These are phyloP conservation scores for Schoenoplectus tabernaemontani DNA, from an alignment of 202 grass and related monocot species.

Conservation along the genomic window DNA sequence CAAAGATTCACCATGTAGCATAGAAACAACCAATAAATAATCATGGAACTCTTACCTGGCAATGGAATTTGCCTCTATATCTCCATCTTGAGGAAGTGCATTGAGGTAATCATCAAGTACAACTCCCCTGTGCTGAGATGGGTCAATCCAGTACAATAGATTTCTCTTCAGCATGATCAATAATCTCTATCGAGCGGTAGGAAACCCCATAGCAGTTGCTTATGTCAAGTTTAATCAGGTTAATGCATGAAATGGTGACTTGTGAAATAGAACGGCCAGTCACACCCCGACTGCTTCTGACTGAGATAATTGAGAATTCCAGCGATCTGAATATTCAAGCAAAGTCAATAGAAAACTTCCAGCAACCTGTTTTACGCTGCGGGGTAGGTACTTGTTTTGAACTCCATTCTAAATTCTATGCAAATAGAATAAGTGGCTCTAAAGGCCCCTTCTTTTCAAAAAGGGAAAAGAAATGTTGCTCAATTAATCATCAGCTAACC, in stretches of 20 bases:
- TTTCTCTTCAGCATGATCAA: slow-evolving; percentile 52
- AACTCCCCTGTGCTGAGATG: slow-evolving; percentile 65
- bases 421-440: neutral
- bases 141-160: slow-evolving; percentile 75
- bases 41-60: slow-evolving; percentile 16
- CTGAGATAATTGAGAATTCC: slow-evolving; percentile 54
- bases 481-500: neutral
- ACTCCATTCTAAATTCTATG: neutral
- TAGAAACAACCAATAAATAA: neutral
- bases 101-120: slow-evolving; percentile 70
- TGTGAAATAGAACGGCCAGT: slow-evolving; percentile 51
- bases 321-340: slow-evolving; percentile 45
- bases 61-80: slow-evolving; percentile 62
- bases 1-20: neutral
- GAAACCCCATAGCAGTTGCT: slow-evolving; percentile 85
- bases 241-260: slow-evolving; percentile 42
- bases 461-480: neutral
- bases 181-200: slow-evolving; percentile 57
- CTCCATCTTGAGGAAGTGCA: slow-evolving; percentile 69
- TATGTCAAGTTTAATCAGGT: slow-evolving; percentile 71
- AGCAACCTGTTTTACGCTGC: neutral
- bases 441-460: neutral
- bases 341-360: neutral
- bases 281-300: slow-evolving; percentile 54
- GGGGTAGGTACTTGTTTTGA: neutral